phyloP scores from a whole-genome alignment of 148 eudicot genomes.

The Rhododendron henanense region DNA sequence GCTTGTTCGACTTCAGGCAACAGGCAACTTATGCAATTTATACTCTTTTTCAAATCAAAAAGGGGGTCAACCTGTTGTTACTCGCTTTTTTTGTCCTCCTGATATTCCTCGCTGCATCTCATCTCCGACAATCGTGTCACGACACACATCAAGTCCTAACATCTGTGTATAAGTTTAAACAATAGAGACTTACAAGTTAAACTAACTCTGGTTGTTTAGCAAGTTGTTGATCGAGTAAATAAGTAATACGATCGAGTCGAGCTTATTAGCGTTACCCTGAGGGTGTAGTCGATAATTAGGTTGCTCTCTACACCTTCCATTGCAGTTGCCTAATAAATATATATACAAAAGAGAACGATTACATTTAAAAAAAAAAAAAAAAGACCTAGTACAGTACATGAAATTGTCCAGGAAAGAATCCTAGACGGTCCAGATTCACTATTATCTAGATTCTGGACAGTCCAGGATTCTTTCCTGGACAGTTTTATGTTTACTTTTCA shows the following conservation, averaged over 20 bases:
- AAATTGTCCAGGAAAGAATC: too few species aligned
- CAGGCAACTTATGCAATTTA: too few species aligned
- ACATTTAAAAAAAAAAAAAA: too few species aligned
- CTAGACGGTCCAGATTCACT: too few species aligned
- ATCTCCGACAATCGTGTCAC: constrained; percentile 92
- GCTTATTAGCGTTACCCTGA: constrained; percentile 41
- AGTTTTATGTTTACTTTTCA: too few species aligned
- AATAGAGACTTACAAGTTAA: background rate
- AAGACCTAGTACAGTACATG: too few species aligned
- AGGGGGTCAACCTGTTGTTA: constrained; percentile 66
- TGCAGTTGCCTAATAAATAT: constrained; percentile 68
- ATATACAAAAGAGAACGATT: background rate
- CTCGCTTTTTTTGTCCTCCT: constrained; percentile 91
- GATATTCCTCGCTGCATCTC: constrained; percentile 91
- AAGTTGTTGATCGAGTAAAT: background rate
- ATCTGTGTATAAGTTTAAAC: constrained; percentile 43
- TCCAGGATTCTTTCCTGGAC: too few species aligned
- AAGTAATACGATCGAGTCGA: background rate
- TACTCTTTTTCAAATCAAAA: too few species aligned
- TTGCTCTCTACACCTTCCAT: constrained; percentile 93
- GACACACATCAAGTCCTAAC: constrained; percentile 84
- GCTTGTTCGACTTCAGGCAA: too few species aligned
- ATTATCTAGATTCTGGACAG: too few species aligned
- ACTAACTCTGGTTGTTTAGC: background rate
- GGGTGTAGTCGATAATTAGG: constrained; percentile 82